Percentiles rank a stretch among this genome's conserved stretches.
Conservation (phyloP, 2,329 filamentous ascomycete species). For the Aspergillus chevalieri region DNA sequence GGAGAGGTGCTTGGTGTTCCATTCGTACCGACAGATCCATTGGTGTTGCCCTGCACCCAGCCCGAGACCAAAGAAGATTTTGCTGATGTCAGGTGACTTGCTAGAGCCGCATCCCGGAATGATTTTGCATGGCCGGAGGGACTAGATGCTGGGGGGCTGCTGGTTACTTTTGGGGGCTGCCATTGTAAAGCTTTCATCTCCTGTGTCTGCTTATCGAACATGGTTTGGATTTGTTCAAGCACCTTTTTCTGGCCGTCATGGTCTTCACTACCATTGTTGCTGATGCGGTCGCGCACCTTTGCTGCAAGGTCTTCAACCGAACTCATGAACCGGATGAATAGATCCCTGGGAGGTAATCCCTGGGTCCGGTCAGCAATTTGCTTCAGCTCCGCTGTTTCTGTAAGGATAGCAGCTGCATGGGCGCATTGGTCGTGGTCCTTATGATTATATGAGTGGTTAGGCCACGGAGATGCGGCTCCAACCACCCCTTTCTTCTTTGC, state of each 20-base stretch:
- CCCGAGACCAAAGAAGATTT: background rate
- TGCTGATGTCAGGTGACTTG: background rate
- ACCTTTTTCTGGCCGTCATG: background rate
- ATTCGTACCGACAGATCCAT: background rate
- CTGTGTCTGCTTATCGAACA: background rate
- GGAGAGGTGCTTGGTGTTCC: background rate
- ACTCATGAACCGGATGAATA: background rate
- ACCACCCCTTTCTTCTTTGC: background rate
- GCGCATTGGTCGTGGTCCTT: background rate
- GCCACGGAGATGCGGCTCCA: background rate
- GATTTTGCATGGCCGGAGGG: background rate
- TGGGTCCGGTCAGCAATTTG: background rate
- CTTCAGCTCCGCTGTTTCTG: background rate
- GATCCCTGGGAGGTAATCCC: background rate
- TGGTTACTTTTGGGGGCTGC: too few relatives aligned
- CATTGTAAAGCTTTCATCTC: background rate
- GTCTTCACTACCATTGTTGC: background rate
- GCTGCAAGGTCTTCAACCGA: background rate
- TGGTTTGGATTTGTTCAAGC: background rate
- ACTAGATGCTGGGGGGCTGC: too few relatives aligned
- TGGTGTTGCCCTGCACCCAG: background rate
- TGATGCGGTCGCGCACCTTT: background rate
- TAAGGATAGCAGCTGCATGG: background rate
- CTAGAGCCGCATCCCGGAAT: background rate
- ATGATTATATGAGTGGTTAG: background rate